Conservation (phyloP, 345 rosid species). For the Sisymbrium irio region DNA sequence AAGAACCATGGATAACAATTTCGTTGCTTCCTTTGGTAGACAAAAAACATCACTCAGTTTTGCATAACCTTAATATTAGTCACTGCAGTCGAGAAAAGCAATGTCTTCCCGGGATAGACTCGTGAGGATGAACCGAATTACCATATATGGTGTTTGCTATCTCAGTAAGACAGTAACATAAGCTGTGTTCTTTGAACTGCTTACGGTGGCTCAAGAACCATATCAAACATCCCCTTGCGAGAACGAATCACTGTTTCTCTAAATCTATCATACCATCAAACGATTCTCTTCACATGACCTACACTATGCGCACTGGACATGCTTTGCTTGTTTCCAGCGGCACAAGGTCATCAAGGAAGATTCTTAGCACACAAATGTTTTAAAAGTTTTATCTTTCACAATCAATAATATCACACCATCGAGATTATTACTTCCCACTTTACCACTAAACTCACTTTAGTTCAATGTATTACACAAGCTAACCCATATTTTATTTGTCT, state of each 20-base stretch:
- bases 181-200: neutral
- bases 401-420: too few relatives aligned
- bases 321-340: constrained; percentile 2
- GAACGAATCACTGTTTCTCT: neutral
- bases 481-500: too few relatives aligned
- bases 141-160: neutral
- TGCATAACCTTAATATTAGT: too few relatives aligned
- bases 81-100: too few relatives aligned
- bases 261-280: neutral
- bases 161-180: neutral
- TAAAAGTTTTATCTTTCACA: too few relatives aligned
- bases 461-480: too few relatives aligned
- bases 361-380: neutral
- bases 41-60: neutral
- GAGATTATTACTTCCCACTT: too few relatives aligned
- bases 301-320: neutral
- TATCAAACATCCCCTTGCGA: neutral
- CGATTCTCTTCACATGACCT: neutral
- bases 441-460: too few relatives aligned
- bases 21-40: neutral
- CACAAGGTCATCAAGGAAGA: neutral
- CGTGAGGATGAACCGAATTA: too few relatives aligned
- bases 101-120: neutral
- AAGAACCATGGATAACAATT: too few relatives aligned
- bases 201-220: neutral